Conservation (phyloP, 2,329 filamentous ascomycete genomes). For the Aspergillus piperis region DNA sequence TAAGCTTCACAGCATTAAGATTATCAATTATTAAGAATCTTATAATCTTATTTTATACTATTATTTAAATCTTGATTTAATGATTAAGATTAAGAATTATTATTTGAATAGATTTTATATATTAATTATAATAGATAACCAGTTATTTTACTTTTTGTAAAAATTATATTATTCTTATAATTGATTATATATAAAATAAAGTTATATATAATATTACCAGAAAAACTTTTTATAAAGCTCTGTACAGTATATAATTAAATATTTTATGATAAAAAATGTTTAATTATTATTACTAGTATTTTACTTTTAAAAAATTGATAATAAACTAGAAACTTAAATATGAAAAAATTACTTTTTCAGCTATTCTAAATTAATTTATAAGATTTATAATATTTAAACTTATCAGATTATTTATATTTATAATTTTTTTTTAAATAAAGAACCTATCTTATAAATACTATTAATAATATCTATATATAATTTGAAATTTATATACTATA, state of each 20-base stretch:
- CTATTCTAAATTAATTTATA: no score
- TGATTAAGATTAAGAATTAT: no score
- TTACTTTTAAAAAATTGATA: not conserved
- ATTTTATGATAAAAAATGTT: not conserved
- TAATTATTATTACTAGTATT: no score
- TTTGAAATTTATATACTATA: no score
- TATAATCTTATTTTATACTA: not conserved
- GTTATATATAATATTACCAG: not conserved
- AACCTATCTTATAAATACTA: not conserved
- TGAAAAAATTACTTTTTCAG: no score
- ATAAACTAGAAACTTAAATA: no score
- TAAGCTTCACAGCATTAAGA: not conserved
- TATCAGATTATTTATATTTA: no score
- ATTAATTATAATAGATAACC: not conserved
- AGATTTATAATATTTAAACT: no score
- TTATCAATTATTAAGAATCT: not conserved
- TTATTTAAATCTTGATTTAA: not conserved
- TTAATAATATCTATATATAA: not conserved
- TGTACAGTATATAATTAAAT: no score
- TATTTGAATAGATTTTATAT: not conserved
- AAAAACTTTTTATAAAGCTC: not conserved
- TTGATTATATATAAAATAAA: slow-evolving; percentile 5
- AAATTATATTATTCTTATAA: slow-evolving; percentile 3
- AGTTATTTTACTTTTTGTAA: not conserved
- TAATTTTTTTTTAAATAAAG: no score